Evolutionary conservation across 2,329 filamentous ascomycete species (phyloP), one percentile per base, ranked within the genome.

Genomic region (Paracorniculantispora psalliotae): DNA sequence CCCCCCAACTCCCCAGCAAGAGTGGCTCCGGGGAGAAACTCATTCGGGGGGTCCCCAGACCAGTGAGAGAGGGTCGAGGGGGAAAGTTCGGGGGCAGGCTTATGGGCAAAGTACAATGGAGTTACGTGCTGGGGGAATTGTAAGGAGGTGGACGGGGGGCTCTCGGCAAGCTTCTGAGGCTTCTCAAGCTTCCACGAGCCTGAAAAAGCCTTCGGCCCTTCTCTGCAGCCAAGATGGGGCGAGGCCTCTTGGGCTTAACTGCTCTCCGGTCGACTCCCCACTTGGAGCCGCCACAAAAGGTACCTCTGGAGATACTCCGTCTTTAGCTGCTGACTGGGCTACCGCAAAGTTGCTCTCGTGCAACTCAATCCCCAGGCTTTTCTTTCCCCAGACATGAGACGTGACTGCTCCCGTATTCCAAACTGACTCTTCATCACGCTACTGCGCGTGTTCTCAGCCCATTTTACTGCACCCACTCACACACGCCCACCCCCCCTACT

Each of bases 121-220:
- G n/a, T n/a, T n/a, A n/a, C n/a, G n/a, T n/a, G n/a, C n/a, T 37
- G 43, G 25, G 51, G 37, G 51, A n/a, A 15, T 26, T 52, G 23
- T 30, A 35, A n/a, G 35, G 26, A 49, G 21, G 47, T 30, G 30
- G 21, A 21, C 30, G 8, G 13, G 48, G 17, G 28, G 15, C 30
- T 19, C 8, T 17, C 17, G 7, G 6, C n/a, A 10, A 50, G 28
- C n/a, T 35, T 50, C 28, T 17, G 23, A 44, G 37, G 37, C 41
- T 55, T 55, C 30, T 37, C 15, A 47, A 43, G 53, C 41, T 37
- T 56, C 53, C 41, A 28, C 33, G 53, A 56, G 19, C 25, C 47
- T 50, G 19, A 19, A n/a, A n/a, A n/a, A n/a, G 26, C 37, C 47
- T 50, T 57, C 55, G 55, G 55, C 55, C 55, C 55, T 57, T 57